A percentile compares a stretch with the other conserved stretches of the same genome.
Evolutionary conservation across 352 stramenopile species (phyloP).

Genomic region (Peronospora tabacina): DNA sequence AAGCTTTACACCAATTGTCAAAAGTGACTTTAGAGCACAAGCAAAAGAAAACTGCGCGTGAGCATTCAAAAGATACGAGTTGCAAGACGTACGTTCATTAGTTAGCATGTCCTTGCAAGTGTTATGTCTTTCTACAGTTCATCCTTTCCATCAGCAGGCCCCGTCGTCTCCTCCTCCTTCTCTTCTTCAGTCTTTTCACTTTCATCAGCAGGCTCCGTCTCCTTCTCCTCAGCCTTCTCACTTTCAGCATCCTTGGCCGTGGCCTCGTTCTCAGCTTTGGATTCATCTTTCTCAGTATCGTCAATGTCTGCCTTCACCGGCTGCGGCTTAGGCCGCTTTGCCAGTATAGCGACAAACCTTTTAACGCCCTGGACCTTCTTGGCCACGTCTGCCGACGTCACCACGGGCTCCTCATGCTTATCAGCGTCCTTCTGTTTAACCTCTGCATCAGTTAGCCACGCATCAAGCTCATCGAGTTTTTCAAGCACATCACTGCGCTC

Average conservation of each 20-base stretch:
- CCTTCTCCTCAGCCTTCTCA: slow-evolving; percentile 27
- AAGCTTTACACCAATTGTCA: slow-evolving; percentile 39
- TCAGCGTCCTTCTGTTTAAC: slow-evolving; percentile 49
- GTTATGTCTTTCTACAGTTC: slow-evolving; percentile 45
- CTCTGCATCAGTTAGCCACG: slow-evolving; percentile 79
- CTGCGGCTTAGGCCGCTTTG: slow-evolving; percentile 68
- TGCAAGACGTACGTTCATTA: slow-evolving; percentile 21
- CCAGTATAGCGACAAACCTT: slow-evolving; percentile 68
- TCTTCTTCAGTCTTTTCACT: slow-evolving; percentile 19
- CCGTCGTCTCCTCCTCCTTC: slow-evolving; percentile 15
- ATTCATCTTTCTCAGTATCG: slow-evolving; percentile 31
- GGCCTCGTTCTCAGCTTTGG: slow-evolving; percentile 27
- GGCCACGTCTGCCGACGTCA: slow-evolving; percentile 82
- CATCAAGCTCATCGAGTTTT: slow-evolving; percentile 76
- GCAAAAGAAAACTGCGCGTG: not conserved
- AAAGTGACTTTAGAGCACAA: slow-evolving; percentile 25
- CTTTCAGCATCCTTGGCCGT: slow-evolving; percentile 19
- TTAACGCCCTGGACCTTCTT: slow-evolving; percentile 84
- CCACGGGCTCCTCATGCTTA: slow-evolving; percentile 70
- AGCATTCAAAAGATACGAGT: slow-evolving; percentile 4
- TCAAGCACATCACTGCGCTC: slow-evolving; percentile 83
- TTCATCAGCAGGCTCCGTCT: slow-evolving; percentile 16
- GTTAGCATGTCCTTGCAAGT: slow-evolving; percentile 21
- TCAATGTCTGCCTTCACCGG: slow-evolving; percentile 39
- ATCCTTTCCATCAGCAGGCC: slow-evolving; percentile 34